Conservation (phyloP, 129 eudicot species). For the Glebionis coronaria region DNA sequence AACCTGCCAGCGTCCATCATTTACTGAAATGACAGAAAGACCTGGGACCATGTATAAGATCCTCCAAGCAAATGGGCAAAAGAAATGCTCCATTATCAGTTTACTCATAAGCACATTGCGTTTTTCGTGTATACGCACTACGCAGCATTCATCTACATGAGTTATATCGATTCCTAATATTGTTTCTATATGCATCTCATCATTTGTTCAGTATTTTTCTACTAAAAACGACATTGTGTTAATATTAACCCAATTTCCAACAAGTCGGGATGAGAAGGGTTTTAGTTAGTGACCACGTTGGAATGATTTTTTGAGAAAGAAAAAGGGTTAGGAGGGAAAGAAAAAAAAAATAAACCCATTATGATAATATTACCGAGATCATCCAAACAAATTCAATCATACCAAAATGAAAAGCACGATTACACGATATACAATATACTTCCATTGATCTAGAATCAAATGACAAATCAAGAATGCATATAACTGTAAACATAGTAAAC, state of each 20-base stretch:
- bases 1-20: conserved; percentile 61
- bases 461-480: not conserved
- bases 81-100: not conserved
- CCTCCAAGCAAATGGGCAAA: conserved; percentile 34
- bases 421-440: not conserved
- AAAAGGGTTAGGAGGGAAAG: not conserved
- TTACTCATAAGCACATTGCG: not conserved
- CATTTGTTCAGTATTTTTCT: conserved; percentile 16
- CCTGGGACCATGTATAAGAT: conserved; percentile 45
- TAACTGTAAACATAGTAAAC: not conserved
- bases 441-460: not conserved
- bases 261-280: too few species aligned
- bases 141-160: not conserved
- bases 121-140: not conserved
- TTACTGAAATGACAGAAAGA: conserved; percentile 47
- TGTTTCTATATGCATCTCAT: conserved; percentile 8
- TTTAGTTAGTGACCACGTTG: too few species aligned
- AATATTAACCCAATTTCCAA: too few species aligned
- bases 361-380: too few species aligned
- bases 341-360: not conserved
- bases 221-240: not conserved
- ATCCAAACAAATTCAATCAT: not conserved
- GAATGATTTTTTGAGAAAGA: too few species aligned
- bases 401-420: not conserved
- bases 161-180: not conserved